Evolutionary conservation across 768 basidiomycete species (phyloP).

Genomic region (Exidia glandulosa): DNA sequence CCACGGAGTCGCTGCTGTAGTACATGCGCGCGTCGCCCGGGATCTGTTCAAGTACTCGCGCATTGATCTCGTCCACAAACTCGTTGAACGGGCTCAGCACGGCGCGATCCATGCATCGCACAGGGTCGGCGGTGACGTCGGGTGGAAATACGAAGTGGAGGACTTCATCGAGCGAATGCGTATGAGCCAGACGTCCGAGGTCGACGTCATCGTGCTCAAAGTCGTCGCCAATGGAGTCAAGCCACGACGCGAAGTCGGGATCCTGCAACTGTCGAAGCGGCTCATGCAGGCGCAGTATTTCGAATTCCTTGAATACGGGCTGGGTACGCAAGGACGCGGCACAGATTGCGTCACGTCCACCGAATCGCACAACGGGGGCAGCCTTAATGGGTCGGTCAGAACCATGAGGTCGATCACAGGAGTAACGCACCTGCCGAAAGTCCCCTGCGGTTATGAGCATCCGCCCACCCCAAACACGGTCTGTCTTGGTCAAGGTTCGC

Average conservation of each 20-base stretch:
- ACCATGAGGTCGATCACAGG: too few species aligned
- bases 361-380: background rate
- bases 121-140: background rate
- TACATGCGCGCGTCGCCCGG: constrained; percentile 6
- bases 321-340: background rate
- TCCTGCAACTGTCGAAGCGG: background rate
- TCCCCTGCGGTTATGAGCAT: background rate
- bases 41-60: constrained; percentile 16
- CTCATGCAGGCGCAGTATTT: background rate
- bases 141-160: background rate
- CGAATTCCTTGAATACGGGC: background rate
- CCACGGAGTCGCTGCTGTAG: background rate
- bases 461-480: background rate
- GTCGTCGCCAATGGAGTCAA: background rate
- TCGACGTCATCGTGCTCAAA: background rate
- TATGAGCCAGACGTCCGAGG: background rate
- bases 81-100: constrained; percentile 29
- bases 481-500: background rate
- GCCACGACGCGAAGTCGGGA: background rate
- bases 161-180: background rate
- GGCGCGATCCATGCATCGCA: constrained; percentile 15
- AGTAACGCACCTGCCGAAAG: background rate
- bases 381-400: too few species aligned
- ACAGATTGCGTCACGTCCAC: background rate
- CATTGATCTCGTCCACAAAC: constrained; percentile 26